Conservation (phyloP, 805 yeast genomes). For the Scheffersomyces stipitis region DNA sequence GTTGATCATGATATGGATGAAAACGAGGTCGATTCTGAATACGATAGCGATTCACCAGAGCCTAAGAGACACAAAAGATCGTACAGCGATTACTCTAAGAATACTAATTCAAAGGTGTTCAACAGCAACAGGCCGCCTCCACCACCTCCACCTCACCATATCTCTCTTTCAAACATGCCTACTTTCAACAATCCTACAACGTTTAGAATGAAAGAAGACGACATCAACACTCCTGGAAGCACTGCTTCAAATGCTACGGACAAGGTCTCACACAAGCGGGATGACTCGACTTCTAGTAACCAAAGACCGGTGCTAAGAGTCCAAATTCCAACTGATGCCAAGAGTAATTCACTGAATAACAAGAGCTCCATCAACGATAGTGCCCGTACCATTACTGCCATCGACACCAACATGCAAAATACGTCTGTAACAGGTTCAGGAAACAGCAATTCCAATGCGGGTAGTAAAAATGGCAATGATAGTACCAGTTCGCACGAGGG, state of each 20-base stretch:
- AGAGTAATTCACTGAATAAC: conserved; percentile 13
- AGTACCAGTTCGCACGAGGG: neutral
- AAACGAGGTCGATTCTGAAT: conserved; percentile 32
- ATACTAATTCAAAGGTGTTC: conserved; percentile 3
- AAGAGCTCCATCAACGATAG: conserved; percentile 34
- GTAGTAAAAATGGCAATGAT: neutral
- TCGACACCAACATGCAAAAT: conserved; percentile 21
- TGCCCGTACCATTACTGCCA: conserved; percentile 47
- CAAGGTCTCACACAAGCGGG: conserved; percentile 8
- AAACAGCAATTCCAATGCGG: neutral
- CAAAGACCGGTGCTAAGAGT: conserved; percentile 61
- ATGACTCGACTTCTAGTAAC: conserved; percentile 12
- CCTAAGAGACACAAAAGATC: conserved; percentile 30
- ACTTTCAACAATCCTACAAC: conserved; percentile 12
- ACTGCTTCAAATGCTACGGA: neutral
- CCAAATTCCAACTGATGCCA: conserved; percentile 57
- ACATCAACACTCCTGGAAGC: neutral
- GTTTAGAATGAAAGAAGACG: conserved; percentile 5
- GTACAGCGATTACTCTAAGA: conserved; percentile 4
- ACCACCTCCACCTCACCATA: conserved; percentile 8
- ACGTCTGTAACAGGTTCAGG: neutral
- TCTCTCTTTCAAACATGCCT: conserved; percentile 9
- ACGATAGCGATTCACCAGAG: conserved; percentile 33
- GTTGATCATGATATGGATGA: conserved; percentile 13
- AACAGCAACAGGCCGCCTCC: conserved; percentile 2